Evolutionary conservation across 2,329 filamentous ascomycete species (phyloP), one percentile per base, ranked within the genome.

Genomic region (Pyricularia sp.): DNA sequence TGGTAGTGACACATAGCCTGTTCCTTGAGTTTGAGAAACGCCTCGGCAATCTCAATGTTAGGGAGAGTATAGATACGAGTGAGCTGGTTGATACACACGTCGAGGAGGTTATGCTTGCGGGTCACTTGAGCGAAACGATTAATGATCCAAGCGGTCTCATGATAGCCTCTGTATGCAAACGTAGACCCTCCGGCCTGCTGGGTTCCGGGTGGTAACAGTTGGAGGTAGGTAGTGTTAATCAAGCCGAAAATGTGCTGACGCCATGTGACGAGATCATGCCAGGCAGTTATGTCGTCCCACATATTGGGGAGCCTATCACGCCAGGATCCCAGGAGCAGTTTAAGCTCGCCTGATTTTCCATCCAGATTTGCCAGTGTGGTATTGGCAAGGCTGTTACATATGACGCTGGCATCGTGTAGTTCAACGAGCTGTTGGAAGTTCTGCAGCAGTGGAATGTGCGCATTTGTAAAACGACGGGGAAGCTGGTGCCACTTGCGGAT

Each of bases 211-310:
- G 93, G 94, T 58, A 98, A 82, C 64, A 99, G 85, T 68, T 89
- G 87, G 12, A 99, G 86, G 76, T 99, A 99, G 0, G 93, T 97
- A 66, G 88, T 88, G 77, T 99, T 99, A 81, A 99, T 98, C 28
- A 99, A 86, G 69, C 93, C 91, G 82, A 99, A 99, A 70, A 99
- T 97, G 79, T 99, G 95, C 77, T 99, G 96, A 73, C 95, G 89
- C 95, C 95, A 99, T 1, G 95, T 99, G n/a, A 99, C 95, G 59
- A 99, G 83, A 77, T 99, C 96, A 78, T 99, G 95, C 95, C 95
- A 99, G 58, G 95, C 93, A 72, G 96, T 97, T 78, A 99, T 99
- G 78, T 99, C 95, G 77, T 99, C 95, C 95, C 95, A 99, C 3
- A 97, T 91, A 76, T 99, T 99, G 1, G 95, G 95, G 68, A 99